A percentile compares a stretch with the other conserved stretches of the same genome.
phyloP scores from a whole-genome alignment of 257 asterid species.

The Handroanthus guayacan region DNA sequence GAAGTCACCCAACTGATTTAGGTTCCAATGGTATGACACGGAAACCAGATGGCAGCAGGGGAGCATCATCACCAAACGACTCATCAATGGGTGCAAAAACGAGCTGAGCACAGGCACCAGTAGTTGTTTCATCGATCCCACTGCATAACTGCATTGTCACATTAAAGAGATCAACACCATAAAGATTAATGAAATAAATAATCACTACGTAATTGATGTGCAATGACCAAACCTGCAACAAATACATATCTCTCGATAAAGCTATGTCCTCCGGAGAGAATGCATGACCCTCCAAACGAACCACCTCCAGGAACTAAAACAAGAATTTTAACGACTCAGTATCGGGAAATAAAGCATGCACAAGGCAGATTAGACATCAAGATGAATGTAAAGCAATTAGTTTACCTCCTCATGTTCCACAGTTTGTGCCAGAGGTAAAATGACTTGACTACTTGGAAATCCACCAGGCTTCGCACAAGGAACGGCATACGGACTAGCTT shows the following conservation, averaged over 20 bases:
- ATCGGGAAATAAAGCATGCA: neutral
- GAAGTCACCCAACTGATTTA: conserved; percentile 71
- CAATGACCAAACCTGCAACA: conserved; percentile 66
- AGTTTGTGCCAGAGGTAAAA: conserved; percentile 86
- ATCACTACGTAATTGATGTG: neutral
- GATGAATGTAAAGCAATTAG: neutral
- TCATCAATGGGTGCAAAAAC: conserved; percentile 96
- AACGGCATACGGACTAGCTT: conserved; percentile 76
- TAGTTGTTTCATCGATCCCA: conserved; percentile 79
- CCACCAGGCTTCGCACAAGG: conserved; percentile 82
- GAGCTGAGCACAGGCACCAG: conserved; percentile 89
- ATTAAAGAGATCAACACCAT: conserved; percentile 24
- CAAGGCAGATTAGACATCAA: neutral
- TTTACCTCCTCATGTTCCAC: conserved; percentile 90
- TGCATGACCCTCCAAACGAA: conserved; percentile 90
- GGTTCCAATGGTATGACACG: conserved; percentile 91
- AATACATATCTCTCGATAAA: conserved; percentile 85
- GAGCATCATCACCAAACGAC: conserved; percentile 93
- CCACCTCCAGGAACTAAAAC: conserved; percentile 83
- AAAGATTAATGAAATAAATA: neutral
- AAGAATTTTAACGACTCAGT: neutral
- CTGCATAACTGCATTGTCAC: conserved; percentile 72
- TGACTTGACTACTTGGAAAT: conserved; percentile 84
- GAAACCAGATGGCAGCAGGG: conserved; percentile 89
- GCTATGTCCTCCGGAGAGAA: conserved; percentile 85